phyloP scores from a whole-genome alignment of 176 grass and related monocot species.

The Alloteropsis semialata region DNA sequence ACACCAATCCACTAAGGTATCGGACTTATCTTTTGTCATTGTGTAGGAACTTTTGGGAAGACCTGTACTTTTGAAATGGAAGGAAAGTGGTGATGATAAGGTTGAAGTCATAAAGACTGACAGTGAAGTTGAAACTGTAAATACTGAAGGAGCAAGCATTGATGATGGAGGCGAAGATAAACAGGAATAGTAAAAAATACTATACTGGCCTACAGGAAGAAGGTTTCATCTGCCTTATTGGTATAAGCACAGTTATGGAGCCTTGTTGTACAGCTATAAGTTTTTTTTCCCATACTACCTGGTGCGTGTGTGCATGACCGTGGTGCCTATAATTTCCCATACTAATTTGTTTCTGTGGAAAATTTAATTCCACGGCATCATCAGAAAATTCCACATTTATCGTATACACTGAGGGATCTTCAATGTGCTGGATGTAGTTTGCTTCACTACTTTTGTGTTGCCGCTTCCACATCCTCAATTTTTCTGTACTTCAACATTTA shows the following conservation, averaged over 20 bases:
- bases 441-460: not conserved
- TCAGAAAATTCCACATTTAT: not conserved
- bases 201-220: not conserved
- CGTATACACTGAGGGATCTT: not conserved
- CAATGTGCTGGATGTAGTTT: not conserved
- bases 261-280: slow-evolving; percentile 35
- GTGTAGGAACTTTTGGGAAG: slow-evolving; percentile 88
- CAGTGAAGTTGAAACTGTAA: slow-evolving; percentile 31
- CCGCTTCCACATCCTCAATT: not conserved
- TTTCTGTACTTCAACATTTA: slow-evolving; percentile 13
- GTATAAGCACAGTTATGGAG: slow-evolving; percentile 6
- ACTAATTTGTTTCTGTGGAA: not conserved
- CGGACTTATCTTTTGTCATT: slow-evolving; percentile 12
- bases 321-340: slow-evolving; percentile 5
- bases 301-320: not conserved
- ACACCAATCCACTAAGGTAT: not conserved
- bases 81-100: slow-evolving; percentile 38
- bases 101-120: slow-evolving; percentile 39
- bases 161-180: slow-evolving; percentile 38
- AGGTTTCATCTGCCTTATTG: not conserved
- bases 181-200: slow-evolving; percentile 20
- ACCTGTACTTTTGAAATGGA: slow-evolving; percentile 58
- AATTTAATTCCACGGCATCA: not conserved
- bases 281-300: not conserved
- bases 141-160: slow-evolving; percentile 33